Percentiles rank a stretch among this genome's conserved stretches.
phyloP scores from a whole-genome alignment of 345 rosid genomes.

The Tarenaya hassleriana region DNA sequence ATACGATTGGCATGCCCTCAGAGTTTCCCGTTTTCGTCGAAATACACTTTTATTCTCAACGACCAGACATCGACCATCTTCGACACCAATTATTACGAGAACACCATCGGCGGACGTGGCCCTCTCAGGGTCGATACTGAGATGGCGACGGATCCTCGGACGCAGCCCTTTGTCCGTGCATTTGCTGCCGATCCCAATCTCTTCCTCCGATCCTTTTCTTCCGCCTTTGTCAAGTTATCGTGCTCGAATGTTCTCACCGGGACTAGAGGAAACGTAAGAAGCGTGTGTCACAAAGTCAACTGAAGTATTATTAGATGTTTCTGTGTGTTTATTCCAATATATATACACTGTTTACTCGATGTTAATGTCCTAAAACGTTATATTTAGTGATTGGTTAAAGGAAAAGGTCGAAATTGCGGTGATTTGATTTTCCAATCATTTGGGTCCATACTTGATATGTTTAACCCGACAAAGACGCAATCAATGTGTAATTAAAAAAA shows the following conservation, averaged over 20 bases:
- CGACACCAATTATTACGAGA: slow-evolving; percentile 33
- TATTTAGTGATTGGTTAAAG: too few relatives aligned
- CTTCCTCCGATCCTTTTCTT: slow-evolving; percentile 36
- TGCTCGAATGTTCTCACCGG: slow-evolving; percentile 31
- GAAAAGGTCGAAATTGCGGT: too few relatives aligned
- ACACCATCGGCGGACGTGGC: slow-evolving; percentile 32
- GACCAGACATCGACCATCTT: slow-evolving; percentile 33
- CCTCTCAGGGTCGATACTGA: slow-evolving; percentile 37
- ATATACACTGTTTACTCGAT: too few relatives aligned
- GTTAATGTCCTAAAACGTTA: too few relatives aligned
- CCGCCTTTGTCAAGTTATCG: slow-evolving; percentile 39
- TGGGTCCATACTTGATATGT: too few relatives aligned
- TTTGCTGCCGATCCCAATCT: slow-evolving; percentile 32
- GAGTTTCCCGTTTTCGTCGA: slow-evolving; percentile 23
- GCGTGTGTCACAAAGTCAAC: slow-evolving; percentile 28
- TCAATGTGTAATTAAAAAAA: too few relatives aligned
- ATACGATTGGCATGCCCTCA: slow-evolving; percentile 27
- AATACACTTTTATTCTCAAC: slow-evolving; percentile 34
- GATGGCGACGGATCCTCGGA: slow-evolving; percentile 34
- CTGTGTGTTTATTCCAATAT: not conserved
- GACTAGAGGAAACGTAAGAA: slow-evolving; percentile 31
- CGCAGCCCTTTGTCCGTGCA: slow-evolving; percentile 28
- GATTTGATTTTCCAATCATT: too few relatives aligned
- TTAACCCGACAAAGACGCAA: too few relatives aligned
- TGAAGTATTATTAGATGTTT: slow-evolving; percentile 12